Percentiles rank a stretch among this genome's conserved stretches.
Evolutionary conservation across 805 yeast species (phyloP).

Genomic region (Blastobotrys attinorum): DNA sequence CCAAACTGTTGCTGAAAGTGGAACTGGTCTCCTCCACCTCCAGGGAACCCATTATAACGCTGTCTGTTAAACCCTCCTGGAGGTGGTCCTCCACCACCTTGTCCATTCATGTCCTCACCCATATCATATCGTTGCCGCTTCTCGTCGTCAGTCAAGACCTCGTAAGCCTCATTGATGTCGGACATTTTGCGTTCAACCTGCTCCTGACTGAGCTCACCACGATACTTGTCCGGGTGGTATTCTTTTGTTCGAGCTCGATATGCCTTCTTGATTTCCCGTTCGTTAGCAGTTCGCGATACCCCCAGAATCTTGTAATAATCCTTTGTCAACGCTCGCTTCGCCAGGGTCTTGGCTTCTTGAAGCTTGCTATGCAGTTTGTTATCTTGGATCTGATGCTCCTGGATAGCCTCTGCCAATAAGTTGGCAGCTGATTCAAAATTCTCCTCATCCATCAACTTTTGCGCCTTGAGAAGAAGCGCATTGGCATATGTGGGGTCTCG

Average conservation of each 20-base stretch:
- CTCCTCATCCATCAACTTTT: constrained; percentile 14
- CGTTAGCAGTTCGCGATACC: constrained; percentile 57
- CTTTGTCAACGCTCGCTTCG: constrained; percentile 34
- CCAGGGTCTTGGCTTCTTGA: constrained; percentile 16
- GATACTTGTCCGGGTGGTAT: constrained; percentile 89
- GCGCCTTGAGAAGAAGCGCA: constrained; percentile 18
- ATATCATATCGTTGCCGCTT: constrained; percentile 56
- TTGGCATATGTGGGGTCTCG: constrained; percentile 33
- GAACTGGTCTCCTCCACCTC: not conserved
- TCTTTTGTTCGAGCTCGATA: constrained; percentile 69
- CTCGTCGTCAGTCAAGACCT: constrained; percentile 63
- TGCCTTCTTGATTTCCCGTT: constrained; percentile 68
- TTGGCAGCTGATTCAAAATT: constrained; percentile 16
- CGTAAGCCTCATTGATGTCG: constrained; percentile 88
- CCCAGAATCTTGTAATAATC: constrained; percentile 80
- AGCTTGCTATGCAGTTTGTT: constrained; percentile 14
- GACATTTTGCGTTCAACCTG: constrained; percentile 81
- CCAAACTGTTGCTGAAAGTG: constrained; percentile 3
- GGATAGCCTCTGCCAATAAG: constrained; percentile 14
- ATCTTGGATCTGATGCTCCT: constrained; percentile 11
- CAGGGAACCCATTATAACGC: not conserved
- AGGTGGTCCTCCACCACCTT: constrained; percentile 4
- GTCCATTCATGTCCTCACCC: constrained; percentile 7
- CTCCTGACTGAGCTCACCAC: constrained; percentile 56
- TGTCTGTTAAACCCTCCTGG: no score